These are phyloP conservation scores for Alternaria sp. DNA, from an alignment of 2,329 filamentous ascomycete genomes.

Conservation along the genomic window DNA sequence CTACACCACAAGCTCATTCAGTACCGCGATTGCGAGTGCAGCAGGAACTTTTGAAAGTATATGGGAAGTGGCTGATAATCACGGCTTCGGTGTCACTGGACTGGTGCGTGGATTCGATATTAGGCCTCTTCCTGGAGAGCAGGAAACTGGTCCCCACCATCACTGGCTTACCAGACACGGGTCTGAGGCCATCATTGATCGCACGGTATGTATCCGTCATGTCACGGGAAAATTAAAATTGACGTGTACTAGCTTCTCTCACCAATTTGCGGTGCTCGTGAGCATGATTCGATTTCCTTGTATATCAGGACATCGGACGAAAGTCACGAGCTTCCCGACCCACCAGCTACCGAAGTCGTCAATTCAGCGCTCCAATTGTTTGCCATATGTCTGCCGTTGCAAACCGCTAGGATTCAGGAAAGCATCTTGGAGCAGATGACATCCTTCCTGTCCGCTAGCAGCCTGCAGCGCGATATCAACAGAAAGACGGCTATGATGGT, in stretches of 20 bases:
- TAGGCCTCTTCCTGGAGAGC: constrained; percentile 71
- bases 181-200: constrained; percentile 71
- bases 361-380: constrained; percentile 95
- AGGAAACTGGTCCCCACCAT: constrained; percentile 52
- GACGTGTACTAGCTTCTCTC: constrained; percentile 50
- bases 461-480: constrained; percentile 83
- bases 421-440: constrained; percentile 94
- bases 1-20: constrained; percentile 83
- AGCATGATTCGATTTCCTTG: constrained; percentile 86
- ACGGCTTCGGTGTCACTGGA: constrained; percentile 90
- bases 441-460: constrained; percentile 82
- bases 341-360: constrained; percentile 89
- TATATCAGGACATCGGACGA: constrained; percentile 69
- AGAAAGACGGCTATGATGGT: constrained; percentile 90
- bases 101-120: constrained; percentile 80
- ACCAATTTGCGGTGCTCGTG: constrained; percentile 81
- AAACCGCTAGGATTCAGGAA: constrained; percentile 90
- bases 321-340: constrained; percentile 68
- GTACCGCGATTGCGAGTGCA: constrained; percentile 88
- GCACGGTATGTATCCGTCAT: constrained; percentile 45
- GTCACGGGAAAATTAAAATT: constrained; percentile 9
- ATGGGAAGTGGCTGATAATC: constrained; percentile 95
- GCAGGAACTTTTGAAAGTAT: constrained; percentile 90
- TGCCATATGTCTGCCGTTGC: constrained; percentile 87
- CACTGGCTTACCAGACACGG: constrained; percentile 65